Evolutionary conservation across 75 land plant genomes (phyloP), one percentile per base, ranked within the genome.

Genomic region (Picea glauca): DNA sequence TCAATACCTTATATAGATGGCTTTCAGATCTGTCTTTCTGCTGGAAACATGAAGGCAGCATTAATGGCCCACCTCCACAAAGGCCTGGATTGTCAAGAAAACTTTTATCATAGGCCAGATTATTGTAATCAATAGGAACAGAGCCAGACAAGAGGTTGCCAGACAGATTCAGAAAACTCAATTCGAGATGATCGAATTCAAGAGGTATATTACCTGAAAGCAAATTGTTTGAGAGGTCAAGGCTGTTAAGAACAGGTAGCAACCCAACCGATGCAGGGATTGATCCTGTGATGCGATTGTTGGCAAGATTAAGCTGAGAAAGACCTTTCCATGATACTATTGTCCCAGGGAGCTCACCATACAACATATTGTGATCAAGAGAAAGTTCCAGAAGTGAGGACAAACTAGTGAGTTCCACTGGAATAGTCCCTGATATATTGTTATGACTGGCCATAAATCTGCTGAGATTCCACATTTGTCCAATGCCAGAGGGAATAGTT

Each of bases 141-240:
- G 13, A 9, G 33, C 91, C 89, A 60, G 80, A 54, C 60, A 90
- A 83, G 2, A 31, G 46, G 62, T 90, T 90, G 74, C 58, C 60
- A 2, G 91, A 90, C 3, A 90, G 76, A 79, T 90, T 87, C 80
- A 90, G 79, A 14, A 32, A 61, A 13, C 33, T 63, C 38, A 87
- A 74, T 21, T 13, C 80, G 17, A 85, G 67, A 58, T 78, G 23
- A 72, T 61, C 87, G 33, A 90, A 35, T 33, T 56, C 54, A 35
- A 31, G 23, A 18, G 92, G 92, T 14, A 90, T 82, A 21, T 40
- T 40, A 0, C 90, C 92, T 50, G 82, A 79, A 13, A 90, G 78
- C 6, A 63, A 77, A 58, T 90, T 90, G 13, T 78, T 62, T 26
- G 84, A 83, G 59, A 90, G 83, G 72, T 88, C 86, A 5, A 90